phyloP scores from a whole-genome alignment of 306 rosid species.

The Malus sylvestris region DNA sequence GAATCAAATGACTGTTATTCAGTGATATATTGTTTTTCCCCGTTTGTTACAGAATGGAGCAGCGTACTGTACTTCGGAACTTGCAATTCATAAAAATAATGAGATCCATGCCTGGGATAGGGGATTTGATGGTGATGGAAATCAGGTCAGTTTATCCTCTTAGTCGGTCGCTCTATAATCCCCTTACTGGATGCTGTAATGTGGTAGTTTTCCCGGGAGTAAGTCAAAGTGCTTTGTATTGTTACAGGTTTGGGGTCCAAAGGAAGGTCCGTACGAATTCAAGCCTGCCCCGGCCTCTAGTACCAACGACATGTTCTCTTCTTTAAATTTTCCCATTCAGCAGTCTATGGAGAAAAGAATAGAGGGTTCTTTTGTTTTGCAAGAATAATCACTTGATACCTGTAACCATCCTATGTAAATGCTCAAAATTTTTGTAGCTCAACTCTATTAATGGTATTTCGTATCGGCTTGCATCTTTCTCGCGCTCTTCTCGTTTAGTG shows the following conservation, averaged over 20 bases:
- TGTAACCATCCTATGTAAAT: slow-evolving; percentile 28
- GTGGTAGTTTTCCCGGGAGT: neutral
- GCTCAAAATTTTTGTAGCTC: neutral
- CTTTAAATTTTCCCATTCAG: slow-evolving; percentile 54
- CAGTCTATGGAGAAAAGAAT: slow-evolving; percentile 66
- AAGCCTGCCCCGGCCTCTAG: slow-evolving; percentile 67
- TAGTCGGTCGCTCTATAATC: neutral
- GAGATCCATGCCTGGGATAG: slow-evolving; percentile 95
- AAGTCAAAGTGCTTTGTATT: neutral
- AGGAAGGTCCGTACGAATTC: slow-evolving; percentile 82
- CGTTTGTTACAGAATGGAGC: slow-evolving; percentile 70
- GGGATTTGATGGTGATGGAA: slow-evolving; percentile 78
- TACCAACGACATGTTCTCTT: slow-evolving; percentile 50
- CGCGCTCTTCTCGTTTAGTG: neutral
- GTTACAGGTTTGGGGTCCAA: slow-evolving; percentile 89
- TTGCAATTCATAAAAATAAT: slow-evolving; percentile 75
- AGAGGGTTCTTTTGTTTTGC: slow-evolving; percentile 81
- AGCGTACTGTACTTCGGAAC: slow-evolving; percentile 69
- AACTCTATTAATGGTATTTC: slow-evolving; percentile 8
- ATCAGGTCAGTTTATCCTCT: slow-evolving; percentile 50
- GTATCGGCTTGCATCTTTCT: neutral
- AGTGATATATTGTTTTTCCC: neutral
- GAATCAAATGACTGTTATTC: neutral
- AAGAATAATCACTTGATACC: slow-evolving; percentile 34
- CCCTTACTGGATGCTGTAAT: slow-evolving; percentile 4